Evolutionary conservation across 1,139 yeast genomes (phyloP).

Genomic region (Nakaseomyces bracarensis): DNA sequence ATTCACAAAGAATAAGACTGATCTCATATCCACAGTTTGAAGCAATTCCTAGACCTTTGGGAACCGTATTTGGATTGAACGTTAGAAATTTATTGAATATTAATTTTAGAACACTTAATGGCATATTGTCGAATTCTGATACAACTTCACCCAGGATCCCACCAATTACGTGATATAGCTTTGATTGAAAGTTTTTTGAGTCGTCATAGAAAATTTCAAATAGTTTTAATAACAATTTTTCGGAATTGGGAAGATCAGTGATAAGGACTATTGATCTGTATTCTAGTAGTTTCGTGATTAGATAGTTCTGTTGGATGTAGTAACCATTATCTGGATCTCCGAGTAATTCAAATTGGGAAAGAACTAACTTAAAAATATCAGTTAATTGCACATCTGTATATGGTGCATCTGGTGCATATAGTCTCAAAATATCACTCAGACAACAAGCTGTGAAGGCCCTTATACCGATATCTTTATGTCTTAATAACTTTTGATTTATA

Average conservation of each 20-base stretch:
- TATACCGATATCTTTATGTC: conserved; percentile 60
- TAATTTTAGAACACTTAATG: conserved; percentile 52
- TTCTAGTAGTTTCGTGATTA: conserved; percentile 65
- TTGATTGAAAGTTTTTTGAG: conserved; percentile 34
- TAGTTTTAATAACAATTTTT: conserved; percentile 43
- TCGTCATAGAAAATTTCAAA: conserved; percentile 60
- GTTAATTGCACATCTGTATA: conserved; percentile 56
- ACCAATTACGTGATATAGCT: conserved; percentile 50
- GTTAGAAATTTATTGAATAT: conserved; percentile 42
- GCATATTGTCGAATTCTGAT: conserved; percentile 64
- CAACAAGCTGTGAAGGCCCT: conserved; percentile 69
- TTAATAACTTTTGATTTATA: conserved; percentile 48
- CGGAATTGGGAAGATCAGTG: conserved; percentile 64
- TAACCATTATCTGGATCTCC: conserved; percentile 55
- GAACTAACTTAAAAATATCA: conserved; percentile 54
- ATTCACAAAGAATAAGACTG: conserved; percentile 59
- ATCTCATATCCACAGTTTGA: conserved; percentile 56
- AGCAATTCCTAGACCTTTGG: conserved; percentile 30
- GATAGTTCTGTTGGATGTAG: conserved; percentile 56
- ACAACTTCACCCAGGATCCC: conserved; percentile 71
- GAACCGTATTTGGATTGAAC: conserved; percentile 28
- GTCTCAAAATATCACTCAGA: conserved; percentile 62
- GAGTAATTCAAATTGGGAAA: conserved; percentile 52
- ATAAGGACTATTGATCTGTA: conserved; percentile 71
- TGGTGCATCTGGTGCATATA: conserved; percentile 91